Evolutionary conservation across 805 yeast genomes (phyloP), one percentile per base, ranked within the genome.

Genomic region (Kregervanrija pseudodelftensis): DNA sequence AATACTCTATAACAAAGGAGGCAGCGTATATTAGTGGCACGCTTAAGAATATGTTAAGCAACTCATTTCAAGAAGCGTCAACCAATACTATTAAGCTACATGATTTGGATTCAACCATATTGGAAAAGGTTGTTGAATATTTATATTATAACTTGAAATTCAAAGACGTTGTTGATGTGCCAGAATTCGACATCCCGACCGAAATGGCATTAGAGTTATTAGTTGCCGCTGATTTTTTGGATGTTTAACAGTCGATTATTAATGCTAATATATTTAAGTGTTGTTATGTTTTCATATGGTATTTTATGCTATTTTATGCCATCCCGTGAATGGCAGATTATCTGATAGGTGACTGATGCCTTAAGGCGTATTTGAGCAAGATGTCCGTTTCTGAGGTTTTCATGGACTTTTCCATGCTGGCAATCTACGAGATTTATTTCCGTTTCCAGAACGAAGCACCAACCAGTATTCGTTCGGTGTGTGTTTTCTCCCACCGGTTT

Each of bases 161-260:
- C 59, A 77, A 72, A 49, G 79, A 76, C 41, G 74, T 71, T 0
- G 78, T 76, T 4, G 81, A 77, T 41, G 77, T 85, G 7, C 95
- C 96, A 0, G 93, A 85, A 44, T 93, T 93, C 63, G 84, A 85
- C 33, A 79, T 93, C 2, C 96, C 98, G 1, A 90, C 97, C 0
- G 97, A 88, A 53, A 76, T 91, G 78, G 96, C 98, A 0, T 68
- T 91, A 49, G 98, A 93, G 59, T 67, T 91, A 52, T 65, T 93
- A 38, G 91, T 93, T 33, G 96, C 95, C 22, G 96, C 98, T 2
- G 99, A 93, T 60, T 91, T 78, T 60, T 66, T 88, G 54, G 91
- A 86, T 54, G 81, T 80, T 36, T 77, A 48, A 48, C 48, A n/a
- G 28, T 7, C 8, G 5, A 17, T n/a, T 17, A 5, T 17, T 5